Percentiles rank a stretch among this genome's conserved stretches.
These are phyloP conservation scores for Glebionis coronaria DNA, from an alignment of 129 eudicot species.

Conservation along the genomic window DNA sequence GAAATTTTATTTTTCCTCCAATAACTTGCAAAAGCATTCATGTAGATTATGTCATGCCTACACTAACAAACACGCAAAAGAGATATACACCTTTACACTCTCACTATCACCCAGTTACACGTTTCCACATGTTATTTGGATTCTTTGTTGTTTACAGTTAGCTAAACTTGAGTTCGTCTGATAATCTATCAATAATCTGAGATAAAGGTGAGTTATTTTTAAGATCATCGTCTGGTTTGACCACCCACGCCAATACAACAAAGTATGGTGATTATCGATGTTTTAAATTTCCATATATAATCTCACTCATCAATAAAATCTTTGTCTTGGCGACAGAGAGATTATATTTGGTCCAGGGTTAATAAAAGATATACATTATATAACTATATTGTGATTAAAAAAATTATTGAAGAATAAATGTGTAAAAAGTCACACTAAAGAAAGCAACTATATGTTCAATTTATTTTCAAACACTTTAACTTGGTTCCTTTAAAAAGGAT, in stretches of 20 bases:
- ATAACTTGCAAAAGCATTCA: too few species aligned
- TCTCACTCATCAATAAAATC: slow-evolving; percentile 63
- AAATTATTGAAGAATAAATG: too few species aligned
- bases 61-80: too few species aligned
- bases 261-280: slow-evolving; percentile 49
- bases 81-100: too few species aligned
- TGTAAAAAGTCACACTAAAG: too few species aligned
- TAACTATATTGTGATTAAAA: too few species aligned
- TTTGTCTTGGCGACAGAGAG: slow-evolving; percentile 54
- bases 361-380: too few species aligned
- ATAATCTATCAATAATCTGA: slow-evolving; percentile 58
- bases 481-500: too few species aligned
- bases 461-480: too few species aligned
- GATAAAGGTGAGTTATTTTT: slow-evolving; percentile 62
- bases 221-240: slow-evolving; percentile 43
- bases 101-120: slow-evolving; percentile 36
- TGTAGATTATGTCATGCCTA: too few species aligned
- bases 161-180: slow-evolving; percentile 52
- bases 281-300: slow-evolving; percentile 67
- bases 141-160: slow-evolving; percentile 69
- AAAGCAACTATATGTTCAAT: too few species aligned
- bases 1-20: too few species aligned
- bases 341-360: slow-evolving; percentile 79
- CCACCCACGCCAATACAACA: slow-evolving; percentile 24
- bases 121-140: slow-evolving; percentile 81